These are phyloP conservation scores for Lentithecium fluviatile DNA, from an alignment of 495 filamentous ascomycete species.

Conservation along the genomic window DNA sequence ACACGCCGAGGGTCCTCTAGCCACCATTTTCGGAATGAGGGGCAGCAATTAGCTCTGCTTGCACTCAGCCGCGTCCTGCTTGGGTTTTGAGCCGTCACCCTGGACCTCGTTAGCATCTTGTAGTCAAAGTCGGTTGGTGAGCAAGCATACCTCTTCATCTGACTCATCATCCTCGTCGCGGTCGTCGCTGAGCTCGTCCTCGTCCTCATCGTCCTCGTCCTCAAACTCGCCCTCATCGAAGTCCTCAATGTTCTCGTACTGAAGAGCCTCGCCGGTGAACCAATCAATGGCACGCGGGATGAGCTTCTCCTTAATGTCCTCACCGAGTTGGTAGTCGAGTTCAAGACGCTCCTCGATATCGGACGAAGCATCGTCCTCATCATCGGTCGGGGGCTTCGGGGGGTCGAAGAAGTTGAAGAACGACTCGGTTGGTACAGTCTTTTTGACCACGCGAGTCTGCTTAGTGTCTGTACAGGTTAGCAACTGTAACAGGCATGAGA, in stretches of 20 bases:
- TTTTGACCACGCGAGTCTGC: constrained; percentile 98
- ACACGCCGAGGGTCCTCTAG: constrained; percentile 16
- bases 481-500: background rate
- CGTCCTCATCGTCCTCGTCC: constrained; percentile 90
- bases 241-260: constrained; percentile 91
- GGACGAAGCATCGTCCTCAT: constrained; percentile 71
- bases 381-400: constrained; percentile 76
- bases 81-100: constrained; percentile 95
- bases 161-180: constrained; percentile 84
- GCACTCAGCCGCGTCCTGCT: constrained; percentile 98
- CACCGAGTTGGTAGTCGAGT: constrained; percentile 97
- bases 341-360: constrained; percentile 98
- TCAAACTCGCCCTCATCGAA: constrained; percentile 79
- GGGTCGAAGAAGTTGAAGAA: constrained; percentile 99
- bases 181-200: constrained; percentile 78
- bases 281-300: constrained; percentile 98
- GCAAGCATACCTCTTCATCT: constrained; percentile 81
- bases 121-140: constrained; percentile 1
- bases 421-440: constrained; percentile 95
- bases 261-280: constrained; percentile 98
- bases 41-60: constrained; percentile 84
- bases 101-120: constrained; percentile 44
- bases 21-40: constrained; percentile 8
- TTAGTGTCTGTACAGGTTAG: constrained; percentile 71
- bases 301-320: constrained; percentile 99